Evolutionary conservation across 1,284 basidiomycete species (phyloP).

Genomic region (Takashimella tepidaria): DNA sequence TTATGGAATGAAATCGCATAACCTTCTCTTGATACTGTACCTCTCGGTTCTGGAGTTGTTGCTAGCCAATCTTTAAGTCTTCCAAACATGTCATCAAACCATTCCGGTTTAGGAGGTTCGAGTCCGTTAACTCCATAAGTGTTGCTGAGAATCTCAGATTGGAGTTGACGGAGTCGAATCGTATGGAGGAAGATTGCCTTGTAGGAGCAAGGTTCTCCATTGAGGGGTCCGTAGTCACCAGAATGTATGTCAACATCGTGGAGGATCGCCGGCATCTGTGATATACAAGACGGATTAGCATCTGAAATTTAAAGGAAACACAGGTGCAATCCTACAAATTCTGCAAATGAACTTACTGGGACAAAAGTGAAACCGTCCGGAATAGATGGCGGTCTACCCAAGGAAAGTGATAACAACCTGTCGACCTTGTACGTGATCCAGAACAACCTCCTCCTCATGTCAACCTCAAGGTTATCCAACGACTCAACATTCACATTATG

Average conservation of each 20-base stretch:
- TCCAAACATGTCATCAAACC: constrained; percentile 47
- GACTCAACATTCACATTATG: constrained; percentile 40
- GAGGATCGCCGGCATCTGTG: constrained; percentile 34
- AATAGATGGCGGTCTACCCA: constrained; percentile 47
- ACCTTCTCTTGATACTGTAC: constrained; percentile 46
- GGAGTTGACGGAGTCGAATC: constrained; percentile 45
- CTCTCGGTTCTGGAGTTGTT: constrained; percentile 44
- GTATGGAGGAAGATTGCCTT: constrained; percentile 47
- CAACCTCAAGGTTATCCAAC: constrained; percentile 47
- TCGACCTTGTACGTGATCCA: constrained; percentile 50
- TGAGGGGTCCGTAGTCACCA: constrained; percentile 29
- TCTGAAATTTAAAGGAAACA: neutral
- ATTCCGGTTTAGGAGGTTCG: constrained; percentile 38
- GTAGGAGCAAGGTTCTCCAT: constrained; percentile 43
- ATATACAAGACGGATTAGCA: constrained; percentile 2
- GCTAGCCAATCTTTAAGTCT: constrained; percentile 46
- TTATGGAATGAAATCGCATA: constrained; percentile 50
- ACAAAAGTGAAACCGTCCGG: constrained; percentile 49
- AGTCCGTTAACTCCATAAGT: constrained; percentile 42
- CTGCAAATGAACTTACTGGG: constrained; percentile 25
- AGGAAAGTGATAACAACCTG: constrained; percentile 43
- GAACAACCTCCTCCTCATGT: constrained; percentile 48
- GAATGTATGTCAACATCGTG: constrained; percentile 46
- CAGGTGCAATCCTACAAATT: neutral
- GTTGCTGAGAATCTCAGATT: constrained; percentile 46